These are phyloP conservation scores for Rubus idaeus DNA, from an alignment of 306 rosid genomes.

Conservation along the genomic window DNA sequence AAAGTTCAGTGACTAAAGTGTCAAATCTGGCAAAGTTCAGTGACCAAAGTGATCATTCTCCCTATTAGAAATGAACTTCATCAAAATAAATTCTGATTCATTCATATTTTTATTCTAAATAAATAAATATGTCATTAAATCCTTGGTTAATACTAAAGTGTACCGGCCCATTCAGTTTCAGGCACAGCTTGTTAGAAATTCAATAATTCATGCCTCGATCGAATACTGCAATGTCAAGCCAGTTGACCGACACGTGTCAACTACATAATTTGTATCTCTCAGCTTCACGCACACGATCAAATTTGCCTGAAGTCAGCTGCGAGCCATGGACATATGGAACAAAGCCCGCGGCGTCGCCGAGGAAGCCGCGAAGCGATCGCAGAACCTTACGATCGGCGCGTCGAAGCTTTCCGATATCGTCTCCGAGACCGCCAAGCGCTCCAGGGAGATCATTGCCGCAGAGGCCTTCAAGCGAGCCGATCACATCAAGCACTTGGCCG, in stretches of 20 bases:
- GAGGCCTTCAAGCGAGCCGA: slow-evolving; percentile 67
- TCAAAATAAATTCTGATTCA: too few species aligned
- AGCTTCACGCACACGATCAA: background rate
- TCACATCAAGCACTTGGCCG: slow-evolving; percentile 37
- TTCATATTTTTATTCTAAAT: too few species aligned
- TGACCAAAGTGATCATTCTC: too few species aligned
- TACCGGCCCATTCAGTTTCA: too few species aligned
- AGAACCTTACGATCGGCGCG: slow-evolving; percentile 18
- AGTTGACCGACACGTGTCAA: background rate
- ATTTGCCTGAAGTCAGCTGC: background rate
- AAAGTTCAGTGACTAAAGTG: too few species aligned
- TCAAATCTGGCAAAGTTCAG: too few species aligned
- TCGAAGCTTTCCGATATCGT: slow-evolving; percentile 39
- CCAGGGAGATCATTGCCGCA: slow-evolving; percentile 49
- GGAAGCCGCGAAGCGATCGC: slow-evolving; percentile 43
- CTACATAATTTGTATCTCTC: background rate
- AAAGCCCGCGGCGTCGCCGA: slow-evolving; percentile 73
- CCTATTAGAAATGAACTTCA: too few species aligned
- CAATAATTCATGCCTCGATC: too few species aligned
- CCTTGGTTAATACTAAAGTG: too few species aligned
- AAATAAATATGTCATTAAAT: too few species aligned
- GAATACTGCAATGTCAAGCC: too few species aligned
- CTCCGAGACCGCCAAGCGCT: slow-evolving; percentile 47
- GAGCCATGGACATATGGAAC: slow-evolving; percentile 65
- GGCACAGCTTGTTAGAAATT: too few species aligned